Evolutionary conservation across 768 basidiomycete species (phyloP), one percentile per base, ranked within the genome.

Genomic region (Pulveroboletus frians): DNA sequence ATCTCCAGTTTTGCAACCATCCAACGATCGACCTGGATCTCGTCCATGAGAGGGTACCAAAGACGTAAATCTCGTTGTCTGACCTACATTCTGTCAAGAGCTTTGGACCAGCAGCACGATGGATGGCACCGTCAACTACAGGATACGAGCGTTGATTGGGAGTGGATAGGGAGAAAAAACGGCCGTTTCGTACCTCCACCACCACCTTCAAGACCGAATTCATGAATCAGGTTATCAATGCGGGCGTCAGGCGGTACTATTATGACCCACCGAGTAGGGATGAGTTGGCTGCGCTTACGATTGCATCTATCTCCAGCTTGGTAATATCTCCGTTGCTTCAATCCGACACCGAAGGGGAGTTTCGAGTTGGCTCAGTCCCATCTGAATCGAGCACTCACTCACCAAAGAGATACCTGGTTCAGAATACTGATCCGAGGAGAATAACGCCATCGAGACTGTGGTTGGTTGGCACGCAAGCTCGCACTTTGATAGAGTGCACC

Each of bases 241-340:
- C 4, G 7, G 17, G 18, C 23, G 23, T 26, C 37, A n/a, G 34
- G 4, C 8, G 35, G 32, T 17, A 9, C 43, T 2, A 30, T 31
- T 1, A 20, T n/a, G 40, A 46, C 56, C 47, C 36, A 88, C 89
- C 89, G 41, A 84, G 70, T 31, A 92, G 70, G 42, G 77, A 77
- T 39, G 72, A 73, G 60, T 92, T 92, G 6, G 89, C 90, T 11
- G 90, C 90, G 59, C 91, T 92, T 26, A 92, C 89, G 47, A 92
- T 84, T 0, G 80, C 71, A 62, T 90, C 88, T 10, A 86, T 69
- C 44, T 81, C 73, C 18, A 92, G 62, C 48, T 72, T 70, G 3
- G 89, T 91, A 49, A 92, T 90, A 65, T 91, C 85, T 21, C 86
- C 87, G 60, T 86, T 81, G 58, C 89, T 90, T 58, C n/a, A n/a